Percentiles rank a stretch among this genome's conserved stretches.
Evolutionary conservation across 495 filamentous ascomycete genomes (phyloP).

Genomic region (Trichocladium uniseriatum): DNA sequence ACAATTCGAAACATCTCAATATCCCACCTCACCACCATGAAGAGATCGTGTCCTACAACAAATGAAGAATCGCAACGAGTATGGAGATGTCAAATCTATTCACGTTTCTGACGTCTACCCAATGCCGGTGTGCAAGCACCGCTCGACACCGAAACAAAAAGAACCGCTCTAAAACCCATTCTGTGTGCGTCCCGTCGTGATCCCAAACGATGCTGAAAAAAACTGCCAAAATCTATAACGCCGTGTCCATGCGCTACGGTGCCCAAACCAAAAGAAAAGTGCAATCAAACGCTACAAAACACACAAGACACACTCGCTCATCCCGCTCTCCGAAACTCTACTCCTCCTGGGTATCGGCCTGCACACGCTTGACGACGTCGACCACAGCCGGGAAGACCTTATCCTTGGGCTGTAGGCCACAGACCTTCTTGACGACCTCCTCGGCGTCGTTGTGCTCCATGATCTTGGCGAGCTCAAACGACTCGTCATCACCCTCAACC

Average conservation of each 20-base stretch:
- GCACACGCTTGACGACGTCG: constrained; percentile 68
- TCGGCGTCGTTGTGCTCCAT: constrained; percentile 60
- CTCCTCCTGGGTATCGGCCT: constrained; percentile 44
- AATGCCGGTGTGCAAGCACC: too few species aligned
- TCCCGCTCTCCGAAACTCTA: constrained; percentile 1
- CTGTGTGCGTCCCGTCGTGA: constrained; percentile 2
- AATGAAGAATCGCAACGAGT: too few species aligned
- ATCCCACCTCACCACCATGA: too few species aligned
- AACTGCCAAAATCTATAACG: background rate
- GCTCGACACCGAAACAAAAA: background rate
- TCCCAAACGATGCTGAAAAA: background rate
- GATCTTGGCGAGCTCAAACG: constrained; percentile 68
- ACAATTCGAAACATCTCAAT: too few species aligned
- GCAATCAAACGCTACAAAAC: constrained; percentile 6
- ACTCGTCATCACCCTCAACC: constrained; percentile 81
- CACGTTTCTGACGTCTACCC: background rate
- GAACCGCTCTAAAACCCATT: background rate
- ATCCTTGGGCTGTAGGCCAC: constrained; percentile 61
- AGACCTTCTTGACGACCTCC: constrained; percentile 61
- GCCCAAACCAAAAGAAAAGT: background rate
- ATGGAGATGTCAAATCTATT: too few species aligned
- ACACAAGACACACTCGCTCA: too few species aligned
- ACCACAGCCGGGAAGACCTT: constrained; percentile 63
- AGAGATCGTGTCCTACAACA: too few species aligned
- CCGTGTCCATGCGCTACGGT: constrained; percentile 5